Base-by-base conservation (phyloP, 2,329 filamentous ascomycete genomes). In the Aspergillus japonicus region DNA sequence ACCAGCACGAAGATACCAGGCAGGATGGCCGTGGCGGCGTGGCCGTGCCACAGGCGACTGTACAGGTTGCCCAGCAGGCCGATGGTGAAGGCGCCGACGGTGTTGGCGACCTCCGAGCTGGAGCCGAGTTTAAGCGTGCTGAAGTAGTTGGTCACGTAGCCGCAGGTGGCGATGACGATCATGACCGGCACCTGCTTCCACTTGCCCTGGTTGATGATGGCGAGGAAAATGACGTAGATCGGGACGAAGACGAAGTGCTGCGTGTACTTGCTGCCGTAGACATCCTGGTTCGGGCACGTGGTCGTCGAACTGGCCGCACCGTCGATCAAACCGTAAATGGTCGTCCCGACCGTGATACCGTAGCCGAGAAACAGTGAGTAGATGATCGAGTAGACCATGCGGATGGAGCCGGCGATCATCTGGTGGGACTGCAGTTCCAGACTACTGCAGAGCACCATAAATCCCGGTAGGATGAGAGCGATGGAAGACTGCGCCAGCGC, bases 1-100 rank as follows among this genome's bases (percentile, higher is more conserved):
- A 87, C 84, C 62, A 86, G 84, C 2, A 86, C 82, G 64, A 95
- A 96, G 65, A 96, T 95, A 11, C 89, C 92, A 0, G 92, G 92
- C 10, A 96, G 80, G 81, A 96, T 90, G 3, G 90, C 89, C 0
- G 91, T 90, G 0, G 91, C 91, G 0, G 92, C 92, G 3, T 96
- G 84, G 1, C 89, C 90, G 71, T 92, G 91, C 21, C 88, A 74
- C 35, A 81, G 69, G 4, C 90, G 84, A 10, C 88, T 88, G 76
- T 94, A 93, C 2, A 92, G 71, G 66, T 95, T 95, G 8, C 90
- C 90, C 47, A 92, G 77, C 33, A 92, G 83, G 16, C 91, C 91
- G 21, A 95, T 86, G 0, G 85, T 84, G 54, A 95, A 82, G 0
- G 91, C 90, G 29, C 90, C 90, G 2, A 94, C 81, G 33, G 90